Conservation (phyloP, 2,329 filamentous ascomycete genomes). For the Fusarium solani-melongenae region DNA sequence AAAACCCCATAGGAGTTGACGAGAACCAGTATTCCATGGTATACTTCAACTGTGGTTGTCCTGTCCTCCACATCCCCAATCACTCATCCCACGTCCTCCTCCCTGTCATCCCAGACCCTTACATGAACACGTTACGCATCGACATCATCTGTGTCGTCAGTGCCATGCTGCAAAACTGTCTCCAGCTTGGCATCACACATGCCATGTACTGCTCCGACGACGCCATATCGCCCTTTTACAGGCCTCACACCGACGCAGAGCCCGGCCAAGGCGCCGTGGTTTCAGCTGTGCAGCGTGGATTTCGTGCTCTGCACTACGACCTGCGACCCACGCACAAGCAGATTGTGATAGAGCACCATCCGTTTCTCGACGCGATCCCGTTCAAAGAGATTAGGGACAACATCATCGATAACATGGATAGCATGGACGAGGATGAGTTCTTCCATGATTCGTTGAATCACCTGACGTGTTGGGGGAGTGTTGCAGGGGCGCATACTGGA, state of each 20-base stretch:
- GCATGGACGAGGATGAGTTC: constrained; percentile 44
- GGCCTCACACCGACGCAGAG: constrained; percentile 24
- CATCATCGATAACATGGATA: constrained; percentile 35
- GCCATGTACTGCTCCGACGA: constrained; percentile 42
- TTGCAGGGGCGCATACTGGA: constrained; percentile 39
- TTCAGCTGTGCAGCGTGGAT: constrained; percentile 33
- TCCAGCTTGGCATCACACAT: constrained; percentile 39
- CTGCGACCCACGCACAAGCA: constrained; percentile 42
- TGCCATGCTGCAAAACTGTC: constrained; percentile 42
- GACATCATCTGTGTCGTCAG: constrained; percentile 40
- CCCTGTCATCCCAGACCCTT: constrained; percentile 38
- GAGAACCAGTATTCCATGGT: constrained; percentile 6
- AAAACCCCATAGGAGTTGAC: constrained; percentile 3
- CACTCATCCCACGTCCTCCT: constrained; percentile 30
- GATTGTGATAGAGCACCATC: constrained; percentile 40
- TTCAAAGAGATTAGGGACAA: constrained; percentile 43
- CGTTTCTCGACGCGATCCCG: constrained; percentile 43
- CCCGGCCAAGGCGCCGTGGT: constrained; percentile 26
- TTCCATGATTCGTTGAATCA: constrained; percentile 45
- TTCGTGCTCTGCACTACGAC: constrained; percentile 39
- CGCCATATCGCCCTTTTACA: constrained; percentile 39
- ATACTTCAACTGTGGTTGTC: constrained; percentile 43
- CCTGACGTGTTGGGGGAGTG: constrained; percentile 44
- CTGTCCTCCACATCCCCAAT: constrained; percentile 38
- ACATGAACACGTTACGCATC: constrained; percentile 42